Base-by-base conservation (phyloP, 805 yeast genomes). In the Wickerhamomyces bovis region DNA sequence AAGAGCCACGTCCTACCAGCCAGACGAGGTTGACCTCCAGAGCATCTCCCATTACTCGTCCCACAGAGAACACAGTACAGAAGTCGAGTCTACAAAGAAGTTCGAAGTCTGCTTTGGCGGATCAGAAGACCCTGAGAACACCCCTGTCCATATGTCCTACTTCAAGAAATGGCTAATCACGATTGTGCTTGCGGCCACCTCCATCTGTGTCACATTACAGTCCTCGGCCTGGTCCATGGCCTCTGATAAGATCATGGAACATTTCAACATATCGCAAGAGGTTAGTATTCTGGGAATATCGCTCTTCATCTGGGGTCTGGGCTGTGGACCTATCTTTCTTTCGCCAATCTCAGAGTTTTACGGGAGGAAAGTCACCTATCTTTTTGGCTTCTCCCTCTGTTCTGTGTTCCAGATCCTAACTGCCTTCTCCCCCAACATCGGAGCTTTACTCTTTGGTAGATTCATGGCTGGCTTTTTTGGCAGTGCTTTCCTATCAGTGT, bases 391-490 rank as follows among this genome's bases (percentile, higher is more conserved):
- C 39, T 71, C 78, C 67, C 35, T 81, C 73, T 58, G 94, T 77
- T 62, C 74, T 65, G 52, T 68, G 66, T 56, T 89, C 84, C 43
- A 73, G 82, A 54, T 58, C 73, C 76, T 50, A 57, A 73, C 58
- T 50, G 86, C 80, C 3, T 75, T 82, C 49, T 73, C 84, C 4
- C 69, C 74, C 18, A 82, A 81, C 47, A 76, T 80, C 28, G 81
- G 80, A 9, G 86, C 83, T 30, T 66, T 86, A 47, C 63, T 83
- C 47, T 76, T 83, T 41, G 77, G 82, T 44, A 75, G 94, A 52
- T 78, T 83, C 53, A 64, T 83, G 50, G 78, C 81, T 12, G 94
- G 94, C 1, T 72, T 85, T 40, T 82, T 82, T 54, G 89, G 89
- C 4, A 81, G 88, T 43, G 83, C 86, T 3, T 85, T 89, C 38